Conservation (phyloP, 176 grass and related monocot species). For the Thalia dealbata region DNA sequence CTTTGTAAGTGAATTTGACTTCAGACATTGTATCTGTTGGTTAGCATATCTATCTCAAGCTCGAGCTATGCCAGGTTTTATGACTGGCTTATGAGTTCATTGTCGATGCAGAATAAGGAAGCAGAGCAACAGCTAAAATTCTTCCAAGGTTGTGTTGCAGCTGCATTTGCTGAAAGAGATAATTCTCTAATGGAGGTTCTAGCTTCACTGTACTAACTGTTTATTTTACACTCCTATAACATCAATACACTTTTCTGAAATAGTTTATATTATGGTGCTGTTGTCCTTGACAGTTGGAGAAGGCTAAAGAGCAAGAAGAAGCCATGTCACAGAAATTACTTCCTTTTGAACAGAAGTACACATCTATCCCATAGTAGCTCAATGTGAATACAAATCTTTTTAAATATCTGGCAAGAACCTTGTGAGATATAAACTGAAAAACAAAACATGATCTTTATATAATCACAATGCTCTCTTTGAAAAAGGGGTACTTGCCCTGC, state of each 20-base stretch:
- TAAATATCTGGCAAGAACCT: background rate
- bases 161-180: conserved; percentile 89
- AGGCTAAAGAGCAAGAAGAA: conserved; percentile 79
- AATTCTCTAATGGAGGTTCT: conserved; percentile 72
- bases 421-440: background rate
- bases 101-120: conserved; percentile 74
- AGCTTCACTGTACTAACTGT: conserved; percentile 2
- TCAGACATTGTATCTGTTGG: background rate
- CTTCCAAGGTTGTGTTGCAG: conserved; percentile 88
- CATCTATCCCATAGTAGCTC: background rate
- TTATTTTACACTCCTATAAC: conserved; percentile 2
- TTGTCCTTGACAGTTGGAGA: conserved; percentile 58
- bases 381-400: background rate
- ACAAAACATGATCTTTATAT: background rate
- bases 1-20: too few species aligned
- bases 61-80: background rate
- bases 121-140: conserved; percentile 88
- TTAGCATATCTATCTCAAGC: background rate
- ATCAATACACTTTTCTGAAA: conserved; percentile 16
- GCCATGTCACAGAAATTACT: conserved; percentile 40
- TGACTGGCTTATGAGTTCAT: conserved; percentile 9
- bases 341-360: conserved; percentile 63
- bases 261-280: conserved; percentile 4
- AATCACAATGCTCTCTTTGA: too few species aligned
- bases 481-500: background rate